Evolutionary conservation across 345 rosid genomes (phyloP).

Genomic region (Brassica nigra): DNA sequence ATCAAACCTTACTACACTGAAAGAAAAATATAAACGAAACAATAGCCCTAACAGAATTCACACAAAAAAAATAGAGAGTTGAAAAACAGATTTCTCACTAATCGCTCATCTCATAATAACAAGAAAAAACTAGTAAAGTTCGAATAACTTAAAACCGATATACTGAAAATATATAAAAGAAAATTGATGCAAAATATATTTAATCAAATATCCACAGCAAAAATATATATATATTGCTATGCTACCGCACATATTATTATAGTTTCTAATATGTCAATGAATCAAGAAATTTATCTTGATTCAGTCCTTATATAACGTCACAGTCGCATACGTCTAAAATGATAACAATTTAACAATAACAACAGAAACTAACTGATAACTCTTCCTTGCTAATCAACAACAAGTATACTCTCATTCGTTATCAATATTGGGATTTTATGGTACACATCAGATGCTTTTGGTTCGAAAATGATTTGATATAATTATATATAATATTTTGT

Average conservation of each 20-base stretch:
- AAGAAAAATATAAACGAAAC: neutral
- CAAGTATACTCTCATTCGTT: conserved; percentile 23
- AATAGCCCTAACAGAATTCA: neutral
- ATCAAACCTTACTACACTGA: neutral
- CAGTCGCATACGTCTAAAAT: neutral
- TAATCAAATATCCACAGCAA: neutral
- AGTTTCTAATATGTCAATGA: neutral
- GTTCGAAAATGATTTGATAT: neutral
- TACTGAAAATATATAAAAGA: too few relatives aligned
- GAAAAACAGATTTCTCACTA: neutral
- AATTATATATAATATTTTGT: conserved; percentile 12
- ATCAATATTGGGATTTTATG: conserved; percentile 29
- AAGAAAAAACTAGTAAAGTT: neutral
- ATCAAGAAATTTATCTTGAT: neutral
- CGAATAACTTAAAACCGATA: too few relatives aligned
- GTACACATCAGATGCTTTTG: conserved; percentile 29
- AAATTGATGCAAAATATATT: neutral
- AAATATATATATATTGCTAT: neutral
- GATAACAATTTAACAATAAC: neutral
- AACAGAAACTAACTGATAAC: neutral
- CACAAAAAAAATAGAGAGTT: neutral
- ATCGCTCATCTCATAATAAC: neutral
- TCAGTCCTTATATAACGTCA: neutral
- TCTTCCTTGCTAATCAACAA: conserved; percentile 20
- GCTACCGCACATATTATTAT: neutral